phyloP scores from a whole-genome alignment of 176 grass and related monocot species.

The Carex littledalei region DNA sequence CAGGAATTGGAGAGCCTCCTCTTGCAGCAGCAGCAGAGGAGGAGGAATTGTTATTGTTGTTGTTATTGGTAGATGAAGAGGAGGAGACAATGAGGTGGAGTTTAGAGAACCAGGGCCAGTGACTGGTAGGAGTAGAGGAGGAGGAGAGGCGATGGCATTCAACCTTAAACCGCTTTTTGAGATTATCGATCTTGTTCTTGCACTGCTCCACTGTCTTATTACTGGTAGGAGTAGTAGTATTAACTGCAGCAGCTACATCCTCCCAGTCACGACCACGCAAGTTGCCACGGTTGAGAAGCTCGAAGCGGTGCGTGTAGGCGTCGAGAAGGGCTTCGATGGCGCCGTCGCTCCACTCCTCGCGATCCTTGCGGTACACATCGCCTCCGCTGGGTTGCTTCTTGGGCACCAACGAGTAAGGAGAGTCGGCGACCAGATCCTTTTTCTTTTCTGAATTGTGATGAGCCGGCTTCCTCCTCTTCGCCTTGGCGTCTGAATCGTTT shows the following conservation, averaged over 20 bases:
- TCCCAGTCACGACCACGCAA: conserved; percentile 76
- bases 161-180: conserved; percentile 96
- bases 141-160: conserved; percentile 70
- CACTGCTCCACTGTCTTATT: conserved; percentile 92
- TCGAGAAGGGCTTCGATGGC: conserved; percentile 76
- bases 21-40: not conserved
- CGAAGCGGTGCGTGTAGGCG: conserved; percentile 69
- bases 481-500: not conserved
- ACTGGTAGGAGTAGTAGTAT: not conserved
- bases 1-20: conserved; percentile 13
- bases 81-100: conserved; percentile 61
- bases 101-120: conserved; percentile 91
- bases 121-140: conserved; percentile 25
- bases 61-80: conserved; percentile 37
- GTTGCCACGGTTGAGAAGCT: conserved; percentile 81
- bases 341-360: conserved; percentile 95
- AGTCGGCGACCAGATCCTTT: not conserved
- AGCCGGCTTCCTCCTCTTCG: not conserved
- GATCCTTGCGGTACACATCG: conserved; percentile 65
- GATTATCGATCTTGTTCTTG: conserved; percentile 99
- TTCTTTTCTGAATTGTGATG: too few relatives aligned
- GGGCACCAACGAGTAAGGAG: too few relatives aligned
- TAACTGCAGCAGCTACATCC: conserved; percentile 30
- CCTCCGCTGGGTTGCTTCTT: not conserved
- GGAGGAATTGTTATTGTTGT: not conserved